Conservation (phyloP, 768 basidiomycete species). For the Rhodosporidiobolus sp. region DNA sequence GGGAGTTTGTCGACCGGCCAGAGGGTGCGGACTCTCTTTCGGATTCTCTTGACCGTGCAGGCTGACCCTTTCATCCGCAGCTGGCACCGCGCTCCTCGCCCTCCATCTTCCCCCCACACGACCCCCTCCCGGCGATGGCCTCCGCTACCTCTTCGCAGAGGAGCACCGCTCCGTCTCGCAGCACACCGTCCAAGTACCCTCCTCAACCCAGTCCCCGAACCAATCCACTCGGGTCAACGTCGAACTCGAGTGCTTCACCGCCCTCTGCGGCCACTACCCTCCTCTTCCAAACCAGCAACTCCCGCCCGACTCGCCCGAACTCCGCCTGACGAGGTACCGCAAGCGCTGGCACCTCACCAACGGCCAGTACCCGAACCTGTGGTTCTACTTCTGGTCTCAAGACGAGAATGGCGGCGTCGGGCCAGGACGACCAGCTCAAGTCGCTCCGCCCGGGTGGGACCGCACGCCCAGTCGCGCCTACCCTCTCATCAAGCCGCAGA, state of each 20-base stretch:
- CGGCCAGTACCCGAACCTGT: constrained; percentile 31
- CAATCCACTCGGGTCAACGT: constrained; percentile 7
- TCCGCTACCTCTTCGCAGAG: constrained; percentile 33
- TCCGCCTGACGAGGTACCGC: constrained; percentile 32
- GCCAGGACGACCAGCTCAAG: background rate
- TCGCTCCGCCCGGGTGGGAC: constrained; percentile 37
- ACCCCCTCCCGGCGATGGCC: constrained; percentile 36
- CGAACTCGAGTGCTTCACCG: constrained; percentile 37
- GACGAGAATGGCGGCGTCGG: constrained; percentile 32
- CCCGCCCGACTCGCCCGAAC: constrained; percentile 31
- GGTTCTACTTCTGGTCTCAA: constrained; percentile 39
- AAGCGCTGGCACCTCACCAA: constrained; percentile 36
- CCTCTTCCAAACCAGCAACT: constrained; percentile 20
- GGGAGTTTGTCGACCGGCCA: constrained; percentile 38
- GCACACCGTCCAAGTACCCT: constrained; percentile 19
- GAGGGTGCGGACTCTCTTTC: constrained; percentile 15
- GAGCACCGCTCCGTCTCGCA: constrained; percentile 17
- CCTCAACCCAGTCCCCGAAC: constrained; percentile 1
- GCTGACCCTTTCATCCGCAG: constrained; percentile 9
- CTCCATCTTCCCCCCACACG: constrained; percentile 15
- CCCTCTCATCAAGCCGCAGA: constrained; percentile 27
- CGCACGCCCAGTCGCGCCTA: constrained; percentile 25
- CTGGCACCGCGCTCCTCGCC: constrained; percentile 39
- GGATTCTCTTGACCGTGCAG: background rate
- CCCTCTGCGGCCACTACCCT: constrained; percentile 36